Evolutionary conservation across 106 monocot species (phyloP).

Genomic region (Dactylorhiza incarnata): DNA sequence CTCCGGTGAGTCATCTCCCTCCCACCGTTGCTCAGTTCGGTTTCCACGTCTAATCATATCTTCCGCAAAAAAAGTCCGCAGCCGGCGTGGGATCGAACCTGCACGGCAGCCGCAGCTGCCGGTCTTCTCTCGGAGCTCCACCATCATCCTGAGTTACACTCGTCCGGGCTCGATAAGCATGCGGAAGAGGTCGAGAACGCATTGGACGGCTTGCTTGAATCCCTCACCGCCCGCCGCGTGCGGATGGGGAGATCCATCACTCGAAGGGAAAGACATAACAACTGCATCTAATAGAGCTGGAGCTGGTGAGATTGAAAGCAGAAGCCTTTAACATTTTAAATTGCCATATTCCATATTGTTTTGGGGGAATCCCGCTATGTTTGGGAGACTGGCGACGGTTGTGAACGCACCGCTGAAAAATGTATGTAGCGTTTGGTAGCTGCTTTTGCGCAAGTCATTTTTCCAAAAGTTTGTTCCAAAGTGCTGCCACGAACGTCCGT

Average conservation of each 20-base stretch:
- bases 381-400: too few relatives aligned
- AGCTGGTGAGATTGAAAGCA: too few relatives aligned
- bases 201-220: slow-evolving; percentile 58
- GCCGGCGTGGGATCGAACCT: slow-evolving; percentile 88
- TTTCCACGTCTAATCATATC: not conserved
- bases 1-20: slow-evolving; percentile 38
- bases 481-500: too few relatives aligned
- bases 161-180: slow-evolving; percentile 46
- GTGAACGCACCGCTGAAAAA: too few relatives aligned
- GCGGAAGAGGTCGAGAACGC: slow-evolving; percentile 62
- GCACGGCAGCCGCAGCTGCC: slow-evolving; percentile 93
- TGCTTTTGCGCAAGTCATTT: too few relatives aligned
- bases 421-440: too few relatives aligned
- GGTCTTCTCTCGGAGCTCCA: slow-evolving; percentile 76
- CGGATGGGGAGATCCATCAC: slow-evolving; percentile 64
- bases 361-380: too few relatives aligned
- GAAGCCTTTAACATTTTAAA: too few relatives aligned
- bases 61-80: slow-evolving; percentile 56
- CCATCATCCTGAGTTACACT: slow-evolving; percentile 25
- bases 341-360: too few relatives aligned
- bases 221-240: slow-evolving; percentile 50
- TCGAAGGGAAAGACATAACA: slow-evolving; percentile 40
- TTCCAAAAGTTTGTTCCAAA: too few relatives aligned
- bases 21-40: not conserved
- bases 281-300: slow-evolving; percentile 21